phyloP scores from a whole-genome alignment of 345 rosid genomes.

The Melastoma malabathricum region DNA sequence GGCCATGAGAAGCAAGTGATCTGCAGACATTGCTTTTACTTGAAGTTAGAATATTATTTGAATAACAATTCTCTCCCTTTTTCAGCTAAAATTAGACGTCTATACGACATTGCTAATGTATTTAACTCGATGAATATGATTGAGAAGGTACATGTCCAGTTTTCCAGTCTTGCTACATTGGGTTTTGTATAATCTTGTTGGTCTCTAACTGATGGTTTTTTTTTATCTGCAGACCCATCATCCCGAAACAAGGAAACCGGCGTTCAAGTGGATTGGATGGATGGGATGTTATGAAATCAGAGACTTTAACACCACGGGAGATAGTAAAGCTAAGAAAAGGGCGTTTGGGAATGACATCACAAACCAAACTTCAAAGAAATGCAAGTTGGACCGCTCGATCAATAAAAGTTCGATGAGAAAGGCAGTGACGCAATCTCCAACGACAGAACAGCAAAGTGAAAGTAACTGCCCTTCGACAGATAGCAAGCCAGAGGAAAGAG shows the following conservation, averaged over 20 bases:
- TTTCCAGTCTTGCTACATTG: not conserved
- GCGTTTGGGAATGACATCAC: slow-evolving; percentile 51
- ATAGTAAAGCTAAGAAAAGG: slow-evolving; percentile 29
- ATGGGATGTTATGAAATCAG: slow-evolving; percentile 5
- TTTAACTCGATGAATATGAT: slow-evolving; percentile 62
- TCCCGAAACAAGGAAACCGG: slow-evolving; percentile 56
- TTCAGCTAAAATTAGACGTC: slow-evolving; percentile 76
- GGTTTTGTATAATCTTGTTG: not conserved
- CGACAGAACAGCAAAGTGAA: slow-evolving; percentile 9
- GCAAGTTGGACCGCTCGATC: slow-evolving; percentile 14
- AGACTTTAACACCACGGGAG: slow-evolving; percentile 4
- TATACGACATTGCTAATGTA: slow-evolving; percentile 80
- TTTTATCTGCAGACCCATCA: slow-evolving; percentile 47
- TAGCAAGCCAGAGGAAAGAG: not conserved
- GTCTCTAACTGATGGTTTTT: slow-evolving; percentile 5
- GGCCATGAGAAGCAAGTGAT: slow-evolving; percentile 48
- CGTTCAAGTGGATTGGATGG: slow-evolving; percentile 75
- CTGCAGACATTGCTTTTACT: too few relatives aligned
- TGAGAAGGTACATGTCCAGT: slow-evolving; percentile 42
- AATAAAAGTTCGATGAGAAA: slow-evolving; percentile 10
- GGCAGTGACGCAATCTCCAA: slow-evolving; percentile 10
- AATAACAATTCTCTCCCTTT: not conserved
- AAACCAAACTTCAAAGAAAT: slow-evolving; percentile 35
- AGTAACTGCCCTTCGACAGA: slow-evolving; percentile 15
- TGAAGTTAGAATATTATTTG: too few relatives aligned